Base-by-base conservation (phyloP, 306 rosid genomes). In the Medicago lupulina region DNA sequence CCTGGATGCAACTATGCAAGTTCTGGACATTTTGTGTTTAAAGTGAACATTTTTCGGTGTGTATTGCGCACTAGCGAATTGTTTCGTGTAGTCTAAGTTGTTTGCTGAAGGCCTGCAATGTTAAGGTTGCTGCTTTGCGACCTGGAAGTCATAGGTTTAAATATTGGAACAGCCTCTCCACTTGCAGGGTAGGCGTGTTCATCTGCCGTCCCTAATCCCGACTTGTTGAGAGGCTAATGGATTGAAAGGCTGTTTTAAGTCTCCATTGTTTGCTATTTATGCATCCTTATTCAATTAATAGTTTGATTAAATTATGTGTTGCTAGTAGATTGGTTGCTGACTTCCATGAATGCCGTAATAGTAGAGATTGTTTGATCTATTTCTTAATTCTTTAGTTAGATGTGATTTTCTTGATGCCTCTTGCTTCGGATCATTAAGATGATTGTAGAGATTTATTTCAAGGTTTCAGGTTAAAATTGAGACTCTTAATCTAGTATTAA, bases 21-120 rank as follows among this genome's bases (percentile, higher is more conserved):
- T 78, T 79, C 49, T 71, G 28, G 57, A 53, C 34, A 67, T 14
- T 25, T 43, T 67, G 31, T 67, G 25, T 80, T 16, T 19, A 11
- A 60, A 23, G 46, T 47, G n/a, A 39, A 51, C 18, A 0, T 40
- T 62, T 62, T 71, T 63, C 25, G 13, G 46, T 36, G 73, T 63
- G 14, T 11, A 63, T 51, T 7, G 66, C 44, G 3, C 15, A 15
- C 59, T 40, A 54, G 59, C 38, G 43, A 21, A 7, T 28, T 25
- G 19, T 21, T 54, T 67, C 1, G 2, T 55, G 59, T 40, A 43
- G 40, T 44, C 9, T 31, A 4, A 7, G 55, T 19, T 58, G 67
- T 68, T 68, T 34, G 8, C 51, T 34, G 59, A 55, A 54, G 15
- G 49, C 5, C 1, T 15, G 15, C 13, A n/a, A 6, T 1, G 0